These are phyloP conservation scores for Dissophora globulifera DNA, from an alignment of 192 early-diverging fungal species.

Conservation along the genomic window DNA sequence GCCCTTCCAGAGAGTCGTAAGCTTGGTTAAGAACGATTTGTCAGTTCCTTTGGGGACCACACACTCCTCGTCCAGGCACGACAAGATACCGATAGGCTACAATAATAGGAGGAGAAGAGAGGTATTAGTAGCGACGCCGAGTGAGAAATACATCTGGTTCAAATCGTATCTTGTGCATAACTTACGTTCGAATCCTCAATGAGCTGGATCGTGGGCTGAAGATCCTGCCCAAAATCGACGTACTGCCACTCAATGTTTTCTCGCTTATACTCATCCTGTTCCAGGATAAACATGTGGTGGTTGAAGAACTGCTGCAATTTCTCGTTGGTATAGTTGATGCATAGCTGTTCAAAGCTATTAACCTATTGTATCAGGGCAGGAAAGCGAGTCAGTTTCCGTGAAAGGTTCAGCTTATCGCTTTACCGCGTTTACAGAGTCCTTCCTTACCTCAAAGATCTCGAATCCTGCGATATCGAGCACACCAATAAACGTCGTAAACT, in stretches of 20 bases:
- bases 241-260: conserved; percentile 99
- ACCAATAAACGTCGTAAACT: conserved; percentile 87
- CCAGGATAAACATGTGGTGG: conserved; percentile 98
- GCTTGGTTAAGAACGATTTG: conserved; percentile 93
- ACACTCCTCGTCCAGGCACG: conserved; percentile 97
- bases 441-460: conserved; percentile 95
- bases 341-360: conserved; percentile 98
- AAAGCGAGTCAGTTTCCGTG: too few species aligned
- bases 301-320: conserved; percentile 99
- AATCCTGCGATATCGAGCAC: conserved; percentile 99
- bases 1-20: conserved; percentile 88
- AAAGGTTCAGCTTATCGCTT: too few species aligned
- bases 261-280: conserved; percentile 97
- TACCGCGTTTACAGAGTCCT: too few species aligned
- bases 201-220: conserved; percentile 98
- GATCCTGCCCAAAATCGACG: conserved; percentile 96
- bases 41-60: conserved; percentile 97
- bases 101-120: neutral
- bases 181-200: conserved; percentile 95
- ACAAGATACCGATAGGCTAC: conserved; percentile 93
- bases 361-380: conserved; percentile 52
- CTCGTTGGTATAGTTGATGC: conserved; percentile 99
- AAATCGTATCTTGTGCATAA: too few species aligned
- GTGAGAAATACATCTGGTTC: too few species aligned
- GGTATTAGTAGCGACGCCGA: too few species aligned